A percentile compares a stretch with the other conserved stretches of the same genome.
phyloP scores from a whole-genome alignment of 2,329 filamentous ascomycete genomes.

The Karstenula rhodostoma region DNA sequence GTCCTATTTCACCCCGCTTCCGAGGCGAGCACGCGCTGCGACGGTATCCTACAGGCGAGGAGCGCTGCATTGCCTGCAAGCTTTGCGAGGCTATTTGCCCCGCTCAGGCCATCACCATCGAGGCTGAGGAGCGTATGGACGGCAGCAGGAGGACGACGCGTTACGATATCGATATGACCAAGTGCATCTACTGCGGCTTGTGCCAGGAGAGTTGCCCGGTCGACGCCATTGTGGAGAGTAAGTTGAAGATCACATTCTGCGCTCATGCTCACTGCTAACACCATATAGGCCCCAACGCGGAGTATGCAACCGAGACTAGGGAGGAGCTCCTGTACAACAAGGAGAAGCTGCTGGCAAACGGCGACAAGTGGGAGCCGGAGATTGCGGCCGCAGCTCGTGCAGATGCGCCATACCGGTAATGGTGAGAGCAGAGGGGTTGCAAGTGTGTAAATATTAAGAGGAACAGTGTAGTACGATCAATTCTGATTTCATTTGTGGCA shows the following conservation, averaged over 20 bases:
- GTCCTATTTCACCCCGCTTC: slow-evolving; percentile 96
- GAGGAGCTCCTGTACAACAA: slow-evolving; percentile 99
- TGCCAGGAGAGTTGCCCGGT: slow-evolving; percentile 99
- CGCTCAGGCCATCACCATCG: slow-evolving; percentile 97
- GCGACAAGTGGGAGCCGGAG: slow-evolving; percentile 88
- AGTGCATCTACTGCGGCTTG: slow-evolving; percentile 99
- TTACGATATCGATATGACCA: slow-evolving; percentile 99
- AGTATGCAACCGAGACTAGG: slow-evolving; percentile 79
- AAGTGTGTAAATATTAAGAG: slow-evolving; percentile 46
- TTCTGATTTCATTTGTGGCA: slow-evolving; percentile 34
- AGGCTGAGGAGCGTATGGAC: slow-evolving; percentile 97
- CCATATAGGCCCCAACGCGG: slow-evolving; percentile 69
- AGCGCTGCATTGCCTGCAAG: slow-evolving; percentile 99
- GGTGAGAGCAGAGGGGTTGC: slow-evolving; percentile 15
- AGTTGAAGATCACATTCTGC: slow-evolving; percentile 32
- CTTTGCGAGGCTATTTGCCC: slow-evolving; percentile 98
- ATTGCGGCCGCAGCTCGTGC: slow-evolving; percentile 90
- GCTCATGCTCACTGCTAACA: slow-evolving; percentile 25
- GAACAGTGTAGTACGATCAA: slow-evolving; percentile 26
- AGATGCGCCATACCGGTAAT: slow-evolving; percentile 76
- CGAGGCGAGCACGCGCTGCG: slow-evolving; percentile 96
- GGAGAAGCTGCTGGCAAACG: slow-evolving; percentile 85
- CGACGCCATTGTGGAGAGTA: slow-evolving; percentile 85
- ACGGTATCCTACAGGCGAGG: slow-evolving; percentile 95
- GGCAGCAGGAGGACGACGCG: slow-evolving; percentile 93